These are phyloP conservation scores for Scytalidium sp. DNA, from an alignment of 2,329 filamentous ascomycete species.

Conservation along the genomic window DNA sequence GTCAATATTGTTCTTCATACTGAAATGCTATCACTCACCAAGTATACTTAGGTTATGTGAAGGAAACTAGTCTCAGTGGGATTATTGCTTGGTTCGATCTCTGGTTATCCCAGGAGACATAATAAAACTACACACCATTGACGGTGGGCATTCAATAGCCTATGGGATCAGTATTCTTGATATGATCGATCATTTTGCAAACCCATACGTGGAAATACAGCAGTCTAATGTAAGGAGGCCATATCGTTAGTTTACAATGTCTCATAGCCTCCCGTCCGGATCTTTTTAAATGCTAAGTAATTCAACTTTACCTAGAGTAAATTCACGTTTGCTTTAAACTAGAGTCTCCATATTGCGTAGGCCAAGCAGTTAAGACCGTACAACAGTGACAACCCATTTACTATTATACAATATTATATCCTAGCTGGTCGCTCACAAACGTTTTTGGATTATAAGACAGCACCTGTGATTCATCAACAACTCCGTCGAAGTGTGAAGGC, in stretches of 20 bases:
- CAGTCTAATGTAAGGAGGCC: neutral
- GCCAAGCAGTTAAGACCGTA: too few relatives aligned
- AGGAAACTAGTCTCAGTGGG: slow-evolving; percentile 34
- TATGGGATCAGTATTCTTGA: neutral
- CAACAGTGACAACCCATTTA: too few relatives aligned
- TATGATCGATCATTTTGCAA: neutral
- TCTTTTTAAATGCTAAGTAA: neutral
- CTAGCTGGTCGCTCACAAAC: too few relatives aligned
- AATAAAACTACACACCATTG: neutral
- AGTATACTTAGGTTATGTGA: neutral
- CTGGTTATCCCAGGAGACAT: slow-evolving; percentile 15
- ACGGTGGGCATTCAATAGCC: neutral
- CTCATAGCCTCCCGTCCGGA: neutral
- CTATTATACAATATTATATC: too few relatives aligned
- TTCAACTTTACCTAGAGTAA: neutral
- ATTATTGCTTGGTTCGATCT: slow-evolving; percentile 16
- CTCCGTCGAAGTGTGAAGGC: too few relatives aligned
- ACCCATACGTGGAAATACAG: neutral
- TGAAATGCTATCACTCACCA: neutral
- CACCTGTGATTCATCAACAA: too few relatives aligned
- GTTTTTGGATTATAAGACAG: too few relatives aligned
- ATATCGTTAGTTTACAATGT: neutral
- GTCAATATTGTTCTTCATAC: neutral
- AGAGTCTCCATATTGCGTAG: neutral
- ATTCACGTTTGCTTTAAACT: neutral